Percentiles rank a stretch among this genome's conserved stretches.
phyloP scores from a whole-genome alignment of 2,329 filamentous ascomycete species.

The Hirsutella rhossiliensis region DNA sequence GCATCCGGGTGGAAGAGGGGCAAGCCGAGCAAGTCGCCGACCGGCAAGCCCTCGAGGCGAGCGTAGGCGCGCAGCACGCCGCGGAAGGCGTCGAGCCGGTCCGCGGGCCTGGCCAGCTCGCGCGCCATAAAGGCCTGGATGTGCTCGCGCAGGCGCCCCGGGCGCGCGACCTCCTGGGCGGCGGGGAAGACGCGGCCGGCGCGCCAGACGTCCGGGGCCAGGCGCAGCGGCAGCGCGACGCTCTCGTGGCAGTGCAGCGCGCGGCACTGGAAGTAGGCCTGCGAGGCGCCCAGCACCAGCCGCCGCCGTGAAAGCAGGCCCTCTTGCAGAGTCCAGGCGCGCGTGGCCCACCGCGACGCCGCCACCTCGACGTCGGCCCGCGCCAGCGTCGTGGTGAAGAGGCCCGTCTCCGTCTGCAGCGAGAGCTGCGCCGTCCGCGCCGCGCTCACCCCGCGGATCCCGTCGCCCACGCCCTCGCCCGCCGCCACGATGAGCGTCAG shows the following conservation, averaged over 20 bases:
- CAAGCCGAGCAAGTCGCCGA: conserved; percentile 20
- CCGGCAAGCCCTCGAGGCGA: conserved; percentile 11
- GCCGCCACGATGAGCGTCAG: conserved; percentile 24
- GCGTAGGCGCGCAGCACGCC: conserved; percentile 18
- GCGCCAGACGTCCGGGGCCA: conserved; percentile 15
- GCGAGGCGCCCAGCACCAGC: conserved; percentile 23
- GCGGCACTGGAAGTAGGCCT: conserved; percentile 26
- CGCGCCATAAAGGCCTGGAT: conserved; percentile 19
- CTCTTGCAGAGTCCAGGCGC: conserved; percentile 25
- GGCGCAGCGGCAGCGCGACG: conserved; percentile 18
- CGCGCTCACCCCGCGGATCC: conserved; percentile 22
- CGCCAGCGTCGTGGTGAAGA: conserved; percentile 23
- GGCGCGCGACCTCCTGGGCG: conserved; percentile 12
- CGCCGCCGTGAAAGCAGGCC: conserved; percentile 21
- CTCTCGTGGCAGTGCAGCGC: conserved; percentile 24
- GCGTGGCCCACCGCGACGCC: conserved; percentile 20
- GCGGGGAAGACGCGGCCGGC: conserved; percentile 19
- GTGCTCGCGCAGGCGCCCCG: conserved; percentile 14
- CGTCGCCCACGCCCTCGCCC: conserved; percentile 14
- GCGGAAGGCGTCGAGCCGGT: conserved; percentile 21
- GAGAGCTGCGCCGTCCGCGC: conserved; percentile 22
- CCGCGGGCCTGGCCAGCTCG: conserved; percentile 13
- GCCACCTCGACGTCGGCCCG: conserved; percentile 22
- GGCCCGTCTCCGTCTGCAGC: conserved; percentile 17
- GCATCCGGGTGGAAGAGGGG: conserved; percentile 21